A percentile compares a stretch with the other conserved stretches of the same genome.
Evolutionary conservation across 805 yeast species (phyloP).

Genomic region (Ogataea paraovalis): DNA sequence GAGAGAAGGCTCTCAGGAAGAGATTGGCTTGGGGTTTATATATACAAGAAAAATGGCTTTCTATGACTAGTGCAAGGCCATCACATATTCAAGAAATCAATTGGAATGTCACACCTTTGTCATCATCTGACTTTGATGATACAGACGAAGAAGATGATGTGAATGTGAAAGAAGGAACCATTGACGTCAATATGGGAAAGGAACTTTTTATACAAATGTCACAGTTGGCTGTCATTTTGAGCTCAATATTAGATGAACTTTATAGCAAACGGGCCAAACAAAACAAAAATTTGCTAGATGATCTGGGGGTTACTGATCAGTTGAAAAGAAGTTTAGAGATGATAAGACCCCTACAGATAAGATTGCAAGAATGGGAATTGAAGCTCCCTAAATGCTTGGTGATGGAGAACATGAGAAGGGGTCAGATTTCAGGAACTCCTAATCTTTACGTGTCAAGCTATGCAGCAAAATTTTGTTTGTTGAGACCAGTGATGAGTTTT

Average conservation of each 20-base stretch:
- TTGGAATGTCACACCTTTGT: conserved; percentile 38
- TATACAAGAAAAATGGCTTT: conserved; percentile 46
- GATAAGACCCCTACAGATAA: conserved; percentile 10
- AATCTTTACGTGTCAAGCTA: conserved; percentile 12
- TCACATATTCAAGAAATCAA: conserved; percentile 40
- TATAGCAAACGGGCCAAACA: conserved; percentile 5
- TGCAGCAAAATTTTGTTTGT: conserved; percentile 7
- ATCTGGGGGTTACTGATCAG: conserved; percentile 1
- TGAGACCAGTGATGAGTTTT: conserved; percentile 12
- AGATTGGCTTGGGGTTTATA: conserved; percentile 48
- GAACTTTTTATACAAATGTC: conserved; percentile 15
- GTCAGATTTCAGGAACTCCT: conserved; percentile 15
- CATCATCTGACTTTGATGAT: conserved; percentile 44
- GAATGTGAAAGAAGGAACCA: conserved; percentile 21
- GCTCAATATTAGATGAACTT: conserved; percentile 7
- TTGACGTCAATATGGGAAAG: conserved; percentile 10
- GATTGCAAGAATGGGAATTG: conserved; percentile 14
- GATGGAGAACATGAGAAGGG: conserved; percentile 12
- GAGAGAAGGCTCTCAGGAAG: conserved; percentile 44
- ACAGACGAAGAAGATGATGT: conserved; percentile 36
- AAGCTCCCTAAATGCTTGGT: conserved; percentile 6
- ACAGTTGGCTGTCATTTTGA: conserved; percentile 10
- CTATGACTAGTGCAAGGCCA: conserved; percentile 40
- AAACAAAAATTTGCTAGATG: background rate
- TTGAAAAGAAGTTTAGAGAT: conserved; percentile 7